These are phyloP conservation scores for Coniella vitis DNA, from an alignment of 2,329 filamentous ascomycete species.

Conservation along the genomic window DNA sequence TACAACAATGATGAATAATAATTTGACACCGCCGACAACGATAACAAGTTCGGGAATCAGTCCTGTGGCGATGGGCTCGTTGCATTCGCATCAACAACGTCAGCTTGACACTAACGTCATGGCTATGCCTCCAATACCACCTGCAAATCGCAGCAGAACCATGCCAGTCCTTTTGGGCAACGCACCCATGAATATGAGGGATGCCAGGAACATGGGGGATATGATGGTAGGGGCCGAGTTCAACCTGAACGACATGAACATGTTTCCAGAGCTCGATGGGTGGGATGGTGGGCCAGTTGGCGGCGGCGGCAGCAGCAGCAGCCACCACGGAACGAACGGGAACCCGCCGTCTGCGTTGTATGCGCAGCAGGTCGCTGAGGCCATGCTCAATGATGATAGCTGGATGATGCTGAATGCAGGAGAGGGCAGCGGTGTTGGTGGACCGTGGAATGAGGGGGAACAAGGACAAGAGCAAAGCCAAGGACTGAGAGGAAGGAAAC, in stretches of 20 bases:
- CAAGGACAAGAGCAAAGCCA: too few relatives aligned
- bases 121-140: too few relatives aligned
- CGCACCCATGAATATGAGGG: neutral
- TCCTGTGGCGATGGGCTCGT: neutral
- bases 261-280: constrained; percentile 7
- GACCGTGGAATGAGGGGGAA: neutral
- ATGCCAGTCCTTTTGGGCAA: too few relatives aligned
- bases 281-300: constrained; percentile 9
- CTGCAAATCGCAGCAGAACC: too few relatives aligned
- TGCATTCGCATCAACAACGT: too few relatives aligned
- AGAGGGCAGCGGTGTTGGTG: neutral
- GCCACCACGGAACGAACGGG: too few relatives aligned
- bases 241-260: neutral
- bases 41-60: constrained; percentile 5
- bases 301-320: too few relatives aligned
- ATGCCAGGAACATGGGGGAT: neutral
- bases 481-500: too few relatives aligned
- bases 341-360: constrained; percentile 4
- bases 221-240: neutral
- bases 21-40: constrained; percentile 2
- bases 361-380: constrained; percentile 8
- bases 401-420: constrained; percentile 14
- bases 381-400: constrained; percentile 10
- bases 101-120: too few relatives aligned
- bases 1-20: neutral